Base-by-base conservation (phyloP, 2,329 filamentous ascomycete genomes). In the Verticillium nonalfalfae region DNA sequence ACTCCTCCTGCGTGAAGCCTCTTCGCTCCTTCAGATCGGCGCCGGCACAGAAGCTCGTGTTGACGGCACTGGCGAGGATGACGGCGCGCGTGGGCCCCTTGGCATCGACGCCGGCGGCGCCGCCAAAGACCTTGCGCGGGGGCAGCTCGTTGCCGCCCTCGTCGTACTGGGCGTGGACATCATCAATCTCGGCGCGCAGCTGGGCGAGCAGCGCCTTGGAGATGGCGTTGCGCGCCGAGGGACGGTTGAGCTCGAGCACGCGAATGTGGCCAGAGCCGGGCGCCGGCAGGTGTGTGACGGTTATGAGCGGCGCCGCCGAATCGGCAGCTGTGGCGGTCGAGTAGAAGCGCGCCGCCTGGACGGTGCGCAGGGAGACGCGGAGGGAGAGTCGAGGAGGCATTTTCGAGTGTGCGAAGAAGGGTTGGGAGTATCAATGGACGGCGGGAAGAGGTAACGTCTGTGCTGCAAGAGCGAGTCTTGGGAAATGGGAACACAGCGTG, bases 11-110 rank as follows among this genome's bases (percentile, higher is more conserved):
- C 1, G 85, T 88, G 75, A 97, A 95, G 4, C 82, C 85, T 62
- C 84, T 83, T 34, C 94, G 81, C 80, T 97, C 94, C 73, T 97
- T 98, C 69, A 99, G 77, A 72, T 99, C 95, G 4, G 95, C 95
- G 40, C 95, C 95, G 0, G 95, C 92, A 75, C 95, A 99, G 75
- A 99, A 99, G 69, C 88, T 90, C 31, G 85, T 81, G 68, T 97
- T 91, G n/a, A 91, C 84, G 50, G 91, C 91, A 70, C 91, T 96
- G 11, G 91, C 90, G 15, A 99, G 69, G 50, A 99, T 85, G 67
- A 99, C 74, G 2, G 91, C 94, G 66, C 95, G 81, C 15, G 93
- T 97, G 0, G 83, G 82, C 0, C 81, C 82, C 63, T 75, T 79
- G 65, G 79, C 67, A 62, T 79, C 76, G 4, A 73, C 68, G 0